Conservation (phyloP, 495 filamentous ascomycete species). For the Pyronema omphalodes region DNA sequence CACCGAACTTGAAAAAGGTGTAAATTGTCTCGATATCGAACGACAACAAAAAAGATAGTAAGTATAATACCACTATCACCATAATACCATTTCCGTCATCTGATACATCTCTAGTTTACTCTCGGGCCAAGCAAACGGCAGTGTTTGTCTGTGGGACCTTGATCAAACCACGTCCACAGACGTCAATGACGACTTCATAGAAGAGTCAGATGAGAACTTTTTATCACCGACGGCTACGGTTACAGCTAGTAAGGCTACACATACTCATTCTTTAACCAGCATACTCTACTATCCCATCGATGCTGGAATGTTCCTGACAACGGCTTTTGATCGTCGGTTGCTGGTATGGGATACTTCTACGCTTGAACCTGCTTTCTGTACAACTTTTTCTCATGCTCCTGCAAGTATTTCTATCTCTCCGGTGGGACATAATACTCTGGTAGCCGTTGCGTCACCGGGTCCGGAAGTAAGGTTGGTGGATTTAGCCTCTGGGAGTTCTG, state of each 20-base stretch:
- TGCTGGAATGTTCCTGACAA: slow-evolving; percentile 56
- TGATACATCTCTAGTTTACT: slow-evolving; percentile 38
- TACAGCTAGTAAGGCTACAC: slow-evolving; percentile 29
- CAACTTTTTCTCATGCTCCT: slow-evolving; percentile 49
- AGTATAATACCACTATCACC: no score
- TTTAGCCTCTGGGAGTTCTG: slow-evolving; percentile 53
- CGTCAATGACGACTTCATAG: not conserved
- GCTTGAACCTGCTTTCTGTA: slow-evolving; percentile 41
- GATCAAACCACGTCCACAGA: slow-evolving; percentile 28
- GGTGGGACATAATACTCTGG: slow-evolving; percentile 49
- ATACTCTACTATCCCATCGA: slow-evolving; percentile 82
- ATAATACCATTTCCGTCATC: not conserved
- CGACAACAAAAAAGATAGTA: slow-evolving; percentile 13
- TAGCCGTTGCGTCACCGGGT: slow-evolving; percentile 71
- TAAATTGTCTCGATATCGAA: slow-evolving; percentile 15
- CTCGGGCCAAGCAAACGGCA: slow-evolving; percentile 64
- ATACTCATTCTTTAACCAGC: slow-evolving; percentile 67
- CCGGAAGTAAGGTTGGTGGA: slow-evolving; percentile 66
- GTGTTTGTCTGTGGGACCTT: slow-evolving; percentile 70
- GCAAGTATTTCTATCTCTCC: slow-evolving; percentile 62
- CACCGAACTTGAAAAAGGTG: not conserved
- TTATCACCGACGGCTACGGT: slow-evolving; percentile 3
- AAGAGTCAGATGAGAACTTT: not conserved
- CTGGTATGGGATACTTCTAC: slow-evolving; percentile 57
- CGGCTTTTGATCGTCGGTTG: slow-evolving; percentile 66